Evolutionary conservation across 148 eudicot genomes (phyloP).

Genomic region (Rheum nobile): DNA sequence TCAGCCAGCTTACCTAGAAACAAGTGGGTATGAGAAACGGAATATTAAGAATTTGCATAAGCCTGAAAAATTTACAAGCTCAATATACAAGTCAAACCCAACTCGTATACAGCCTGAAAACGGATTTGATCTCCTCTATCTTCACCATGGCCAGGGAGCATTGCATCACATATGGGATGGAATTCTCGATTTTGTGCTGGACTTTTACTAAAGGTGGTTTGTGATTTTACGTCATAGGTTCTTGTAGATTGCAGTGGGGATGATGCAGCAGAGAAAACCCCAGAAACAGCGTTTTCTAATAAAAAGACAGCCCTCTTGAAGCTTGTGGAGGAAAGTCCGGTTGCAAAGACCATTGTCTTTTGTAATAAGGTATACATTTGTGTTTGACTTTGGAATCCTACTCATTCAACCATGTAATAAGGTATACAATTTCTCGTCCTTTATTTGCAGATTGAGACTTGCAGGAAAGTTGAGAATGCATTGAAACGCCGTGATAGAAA

Average conservation of each 20-base stretch:
- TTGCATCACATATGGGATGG: not conserved
- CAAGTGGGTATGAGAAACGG: too few species aligned
- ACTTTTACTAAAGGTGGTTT: not conserved
- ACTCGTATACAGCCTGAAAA: too few species aligned
- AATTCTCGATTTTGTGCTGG: not conserved
- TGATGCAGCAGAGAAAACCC: slow-evolving; percentile 60
- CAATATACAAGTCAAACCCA: too few species aligned
- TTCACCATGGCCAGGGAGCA: too few species aligned
- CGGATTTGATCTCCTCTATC: too few species aligned
- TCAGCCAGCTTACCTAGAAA: too few species aligned
- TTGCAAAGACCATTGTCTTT: slow-evolving; percentile 70
- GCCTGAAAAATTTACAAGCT: too few species aligned
- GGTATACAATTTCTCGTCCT: slow-evolving; percentile 3
- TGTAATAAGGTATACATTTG: slow-evolving; percentile 66
- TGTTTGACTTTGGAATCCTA: not conserved
- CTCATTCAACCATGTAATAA: not conserved
- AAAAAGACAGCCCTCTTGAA: slow-evolving; percentile 76
- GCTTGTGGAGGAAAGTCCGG: slow-evolving; percentile 60
- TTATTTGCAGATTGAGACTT: slow-evolving; percentile 73
- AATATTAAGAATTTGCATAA: too few species aligned
- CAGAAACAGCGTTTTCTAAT: slow-evolving; percentile 82
- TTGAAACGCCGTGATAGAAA: slow-evolving; percentile 78
- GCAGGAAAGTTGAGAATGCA: slow-evolving; percentile 90
- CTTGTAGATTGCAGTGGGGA: slow-evolving; percentile 95
- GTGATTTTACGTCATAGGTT: slow-evolving; percentile 31